Base-by-base conservation (phyloP, 1,284 basidiomycete species). In the Cryptococcus deneoformans region DNA sequence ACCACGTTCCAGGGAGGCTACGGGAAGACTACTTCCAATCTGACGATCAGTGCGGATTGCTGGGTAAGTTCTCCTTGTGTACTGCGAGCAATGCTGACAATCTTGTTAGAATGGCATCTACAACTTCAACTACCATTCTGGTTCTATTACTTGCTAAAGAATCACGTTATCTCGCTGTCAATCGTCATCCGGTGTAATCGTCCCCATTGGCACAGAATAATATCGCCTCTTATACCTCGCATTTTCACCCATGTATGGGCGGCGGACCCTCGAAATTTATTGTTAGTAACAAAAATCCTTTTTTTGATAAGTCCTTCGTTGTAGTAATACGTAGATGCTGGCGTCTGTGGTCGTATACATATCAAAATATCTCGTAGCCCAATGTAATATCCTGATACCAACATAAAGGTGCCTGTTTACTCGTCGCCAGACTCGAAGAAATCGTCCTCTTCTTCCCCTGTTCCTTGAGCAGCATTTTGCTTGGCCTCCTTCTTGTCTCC, bases 391-490 rank as follows among this genome's bases (percentile, higher is more conserved):
- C 29, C 29, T 29, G 29, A 29, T 29, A 29, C 29, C 29, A 29
- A 29, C 29, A 29, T 29, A 29, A 29, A 29, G n/a, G 29, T 29
- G 29, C 29, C 29, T 29, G 29, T 24, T 12, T 40, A 16, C 35
- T 51, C 20, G 35, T 40, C 14, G n/a, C 50, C 56, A 38, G 53
- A 47, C 40, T 80, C 82, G 62, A 83, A 83, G 74, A 84, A 84
- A 53, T 79, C 79, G 56, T 84, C 83, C 11, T 67, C 72, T 37
- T 72, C 72, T 12, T 54, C 40, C 34, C 29, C 58, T 45, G 54
- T 46, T 43, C 34, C 58, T 29, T 29, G 29, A 29, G 29, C 29
- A 29, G 29, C 29, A 29, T 29, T 29, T 29, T 29, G 29, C 50
- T 29, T 44, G 54, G 54, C 52, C 56, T 47, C 48, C 47, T 39